Base-by-base conservation (phyloP, 139 green algal genomes). In the Marvania coccoides region DNA sequence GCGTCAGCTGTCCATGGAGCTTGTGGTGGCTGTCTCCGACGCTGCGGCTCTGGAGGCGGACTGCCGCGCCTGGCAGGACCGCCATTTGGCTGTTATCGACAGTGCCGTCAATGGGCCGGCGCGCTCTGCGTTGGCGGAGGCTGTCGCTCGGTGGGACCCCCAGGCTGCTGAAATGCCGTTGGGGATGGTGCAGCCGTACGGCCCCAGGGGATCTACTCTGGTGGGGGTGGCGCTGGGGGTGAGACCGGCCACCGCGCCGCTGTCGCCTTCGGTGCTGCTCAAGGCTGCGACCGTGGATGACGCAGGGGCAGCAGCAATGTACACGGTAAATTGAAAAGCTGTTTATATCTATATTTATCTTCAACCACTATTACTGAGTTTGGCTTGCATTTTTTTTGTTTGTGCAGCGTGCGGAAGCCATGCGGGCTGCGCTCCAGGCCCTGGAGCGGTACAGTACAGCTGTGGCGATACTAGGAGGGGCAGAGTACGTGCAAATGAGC, bases 381-480 rank as follows among this genome's bases (percentile, higher is more conserved):
- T 40, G 29, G 29, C 10, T 12, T 63, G 8, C 15, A 33, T 28
- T 4, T 9, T n/a, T 40, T 28, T 38, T 83, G 48, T 31, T 81
- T 45, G 28, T 14, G 1, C 39, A 67, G 51, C 65, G 58, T 7
- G 65, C 56, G 0, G 39, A 65, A 7, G 58, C 63, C 3, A 23
- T 70, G 1, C 34, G 31, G 3, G 34, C 42, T 23, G 60, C 61
- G 35, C 37, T 51, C 1, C 62, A 24, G 3, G 59, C 58, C 13
- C 42, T 83, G 45, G 61, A 69, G 58, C 55, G 69, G 55, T 82
- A 76, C 53, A 37, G 47, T 8, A 61, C 73, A 6, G 74, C 70
- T 3, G 36, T 70, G 19, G 40, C 51, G 12, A 53, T 68, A 51
- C 45, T 75, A 10, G 60, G 62, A 3, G 23, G 29, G 13, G 2